Percentiles rank a stretch among this genome's conserved stretches.
Conservation (phyloP, 2,329 filamentous ascomycete species). For the Parascedosporium putredinis region DNA sequence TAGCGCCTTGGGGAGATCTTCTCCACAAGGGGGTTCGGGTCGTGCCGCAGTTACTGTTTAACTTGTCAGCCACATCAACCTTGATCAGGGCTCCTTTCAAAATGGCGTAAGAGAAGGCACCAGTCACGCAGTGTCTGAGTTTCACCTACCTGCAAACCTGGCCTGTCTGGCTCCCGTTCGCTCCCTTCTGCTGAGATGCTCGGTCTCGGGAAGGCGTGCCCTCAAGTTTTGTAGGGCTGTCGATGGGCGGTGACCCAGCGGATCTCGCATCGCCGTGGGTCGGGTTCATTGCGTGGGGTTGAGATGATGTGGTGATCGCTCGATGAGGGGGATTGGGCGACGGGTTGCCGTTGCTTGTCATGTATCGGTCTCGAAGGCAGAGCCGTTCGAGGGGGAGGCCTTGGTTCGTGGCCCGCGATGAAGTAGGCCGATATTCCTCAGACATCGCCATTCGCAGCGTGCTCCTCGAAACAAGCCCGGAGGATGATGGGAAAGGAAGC, state of each 20-base stretch:
- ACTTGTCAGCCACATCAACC: neutral
- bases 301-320: neutral
- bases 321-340: constrained; percentile 2
- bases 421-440: constrained; percentile 4
- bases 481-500: neutral
- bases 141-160: constrained; percentile 66
- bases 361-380: constrained; percentile 5
- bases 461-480: neutral
- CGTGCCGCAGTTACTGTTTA: constrained; percentile 77
- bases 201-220: neutral
- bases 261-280: neutral
- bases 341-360: constrained; percentile 4
- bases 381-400: constrained; percentile 1
- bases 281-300: neutral
- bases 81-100: neutral
- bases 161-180: constrained; percentile 24
- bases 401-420: constrained; percentile 4
- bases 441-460: constrained; percentile 6
- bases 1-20: constrained; percentile 81
- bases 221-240: constrained; percentile 3
- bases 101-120: neutral
- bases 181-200: neutral
- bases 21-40: constrained; percentile 92
- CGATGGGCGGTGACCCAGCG: neutral
- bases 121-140: too few relatives aligned